phyloP scores from a whole-genome alignment of 192 early-diverging fungal species.

The Linnemannia elongata region DNA sequence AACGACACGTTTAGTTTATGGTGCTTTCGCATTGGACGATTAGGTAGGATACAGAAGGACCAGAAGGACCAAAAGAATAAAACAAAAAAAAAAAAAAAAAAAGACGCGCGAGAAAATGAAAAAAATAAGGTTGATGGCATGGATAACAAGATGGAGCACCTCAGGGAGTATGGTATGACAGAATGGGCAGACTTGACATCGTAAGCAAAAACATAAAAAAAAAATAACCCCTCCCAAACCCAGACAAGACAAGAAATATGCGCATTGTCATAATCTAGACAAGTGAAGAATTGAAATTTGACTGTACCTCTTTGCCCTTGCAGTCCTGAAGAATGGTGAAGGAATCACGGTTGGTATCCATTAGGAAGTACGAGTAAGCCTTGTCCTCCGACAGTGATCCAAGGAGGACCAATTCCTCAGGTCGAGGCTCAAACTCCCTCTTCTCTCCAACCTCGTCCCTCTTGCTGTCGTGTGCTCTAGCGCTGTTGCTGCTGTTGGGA shows the following conservation, averaged over 20 bases:
- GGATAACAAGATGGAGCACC: neutral
- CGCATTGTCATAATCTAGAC: neutral
- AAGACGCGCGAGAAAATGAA: neutral
- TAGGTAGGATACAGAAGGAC: neutral
- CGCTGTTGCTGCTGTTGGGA: neutral
- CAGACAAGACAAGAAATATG: neutral
- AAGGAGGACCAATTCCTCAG: conserved; percentile 38
- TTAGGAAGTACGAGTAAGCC: conserved; percentile 66
- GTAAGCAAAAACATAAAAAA: conserved; percentile 1
- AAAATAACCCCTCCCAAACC: neutral
- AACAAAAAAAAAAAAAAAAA: neutral
- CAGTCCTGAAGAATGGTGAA: conserved; percentile 61
- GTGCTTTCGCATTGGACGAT: neutral
- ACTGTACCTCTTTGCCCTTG: conserved; percentile 49
- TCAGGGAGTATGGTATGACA: neutral
- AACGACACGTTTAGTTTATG: neutral
- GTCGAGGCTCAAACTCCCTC: neutral
- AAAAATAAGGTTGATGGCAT: neutral
- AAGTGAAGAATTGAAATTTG: neutral
- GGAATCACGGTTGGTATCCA: conserved; percentile 48
- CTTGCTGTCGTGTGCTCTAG: neutral
- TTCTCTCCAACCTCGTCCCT: neutral
- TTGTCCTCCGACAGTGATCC: conserved; percentile 61
- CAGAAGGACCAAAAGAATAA: neutral
- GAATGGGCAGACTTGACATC: no score